Conservation (phyloP, 352 stramenopile genomes). For the Globisporangium perplexum region DNA sequence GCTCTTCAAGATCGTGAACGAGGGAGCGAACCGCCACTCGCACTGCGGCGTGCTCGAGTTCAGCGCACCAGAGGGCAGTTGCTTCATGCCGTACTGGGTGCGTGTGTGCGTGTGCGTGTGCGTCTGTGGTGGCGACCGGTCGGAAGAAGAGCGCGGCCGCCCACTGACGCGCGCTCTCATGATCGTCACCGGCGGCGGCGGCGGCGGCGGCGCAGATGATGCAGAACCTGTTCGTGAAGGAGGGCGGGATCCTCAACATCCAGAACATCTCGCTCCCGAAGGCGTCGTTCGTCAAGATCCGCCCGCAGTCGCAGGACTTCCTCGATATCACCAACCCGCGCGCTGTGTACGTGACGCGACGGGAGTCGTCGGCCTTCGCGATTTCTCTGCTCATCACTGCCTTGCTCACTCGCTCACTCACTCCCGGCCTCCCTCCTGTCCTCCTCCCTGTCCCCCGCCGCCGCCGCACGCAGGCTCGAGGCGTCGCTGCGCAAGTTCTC, state of each 20-base stretch:
- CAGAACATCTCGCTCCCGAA: slow-evolving; percentile 96
- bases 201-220: slow-evolving; percentile 92
- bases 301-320: slow-evolving; percentile 98
- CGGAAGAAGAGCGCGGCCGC: too few relatives aligned
- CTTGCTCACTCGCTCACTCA: background rate
- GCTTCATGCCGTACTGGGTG: slow-evolving; percentile 99
- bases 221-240: slow-evolving; percentile 96
- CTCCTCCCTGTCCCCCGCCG: too few relatives aligned
- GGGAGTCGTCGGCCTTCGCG: too few relatives aligned
- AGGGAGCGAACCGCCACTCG: slow-evolving; percentile 84
- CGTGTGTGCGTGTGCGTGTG: too few relatives aligned
- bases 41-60: slow-evolving; percentile 99
- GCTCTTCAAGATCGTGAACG: slow-evolving; percentile 96
- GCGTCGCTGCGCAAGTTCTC: slow-evolving; percentile 88
- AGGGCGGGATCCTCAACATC: slow-evolving; percentile 93
- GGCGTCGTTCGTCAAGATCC: slow-evolving; percentile 98
- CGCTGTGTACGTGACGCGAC: slow-evolving; percentile 83
- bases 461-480: slow-evolving; percentile 52
- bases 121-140: too few relatives aligned
- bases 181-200: too few relatives aligned
- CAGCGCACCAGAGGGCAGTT: slow-evolving; percentile 96
- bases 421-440: background rate
- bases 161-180: background rate
- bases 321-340: slow-evolving; percentile 98
- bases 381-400: too few relatives aligned